These are phyloP conservation scores for Paramecium sexaurelia DNA, from an alignment of 73 alveolate genomes.

Conservation along the genomic window DNA sequence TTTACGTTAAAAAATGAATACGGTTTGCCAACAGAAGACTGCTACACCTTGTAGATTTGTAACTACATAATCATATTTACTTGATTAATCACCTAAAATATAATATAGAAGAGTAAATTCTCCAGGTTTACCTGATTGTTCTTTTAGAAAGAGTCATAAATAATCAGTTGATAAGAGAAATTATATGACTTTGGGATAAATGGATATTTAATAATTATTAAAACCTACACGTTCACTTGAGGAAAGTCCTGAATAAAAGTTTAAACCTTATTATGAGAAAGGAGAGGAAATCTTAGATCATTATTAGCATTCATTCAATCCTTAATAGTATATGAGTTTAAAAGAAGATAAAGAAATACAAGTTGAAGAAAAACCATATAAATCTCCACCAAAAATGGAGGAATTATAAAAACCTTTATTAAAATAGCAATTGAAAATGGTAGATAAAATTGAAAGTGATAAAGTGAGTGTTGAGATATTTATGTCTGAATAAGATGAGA, in stretches of 20 bases:
- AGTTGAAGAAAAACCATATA: background rate
- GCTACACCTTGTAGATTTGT: background rate
- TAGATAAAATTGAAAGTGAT: conserved; percentile 32
- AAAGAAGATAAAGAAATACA: background rate
- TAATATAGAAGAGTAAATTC: conserved; percentile 27
- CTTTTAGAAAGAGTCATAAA: conserved; percentile 9
- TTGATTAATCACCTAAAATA: background rate
- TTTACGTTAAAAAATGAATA: background rate
- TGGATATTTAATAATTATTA: background rate
- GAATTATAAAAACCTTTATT: background rate
- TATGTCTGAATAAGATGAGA: conserved; percentile 52
- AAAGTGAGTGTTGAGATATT: conserved; percentile 39
- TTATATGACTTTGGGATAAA: background rate
- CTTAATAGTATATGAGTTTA: background rate
- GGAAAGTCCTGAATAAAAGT: background rate
- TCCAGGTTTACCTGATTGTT: conserved; percentile 40
- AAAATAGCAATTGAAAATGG: background rate
- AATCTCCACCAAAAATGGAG: conserved; percentile 35
- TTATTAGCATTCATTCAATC: background rate
- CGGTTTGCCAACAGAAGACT: background rate
- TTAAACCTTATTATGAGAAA: background rate
- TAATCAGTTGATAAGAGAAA: background rate
- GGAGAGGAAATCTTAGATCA: background rate
- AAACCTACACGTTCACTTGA: background rate
- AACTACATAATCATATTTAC: background rate